Base-by-base conservation (phyloP, 1,284 basidiomycete genomes). In the Apiotrichum domesticum region DNA sequence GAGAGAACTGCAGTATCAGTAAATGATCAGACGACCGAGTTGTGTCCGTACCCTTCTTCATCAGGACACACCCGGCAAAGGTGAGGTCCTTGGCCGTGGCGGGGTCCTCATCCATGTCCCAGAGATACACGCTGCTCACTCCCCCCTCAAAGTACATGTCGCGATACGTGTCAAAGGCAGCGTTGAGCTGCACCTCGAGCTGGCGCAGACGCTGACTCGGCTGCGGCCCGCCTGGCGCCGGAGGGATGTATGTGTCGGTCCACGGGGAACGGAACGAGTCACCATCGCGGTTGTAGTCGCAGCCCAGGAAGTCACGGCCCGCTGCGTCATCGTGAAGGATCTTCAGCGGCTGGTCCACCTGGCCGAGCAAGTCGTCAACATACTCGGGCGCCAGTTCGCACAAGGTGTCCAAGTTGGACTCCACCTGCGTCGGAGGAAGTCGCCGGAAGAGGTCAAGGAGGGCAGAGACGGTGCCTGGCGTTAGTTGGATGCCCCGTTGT, bases 131-230 rank as follows among this genome's bases (percentile, higher is more conserved):
- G 15, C 89, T 93, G n/a, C 93, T 96, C 1, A 91, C 86, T 4
- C 96, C 96, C 5, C 94, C 93, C 75, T 98, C 95, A 76, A 85
- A 97, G 81, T 98, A 98, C 90, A 98, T 85, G 77, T 98, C 93
- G 46, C 94, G 85, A 74, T 99, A 99, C 2, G 92, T 93, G 72
- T 97, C 93, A 69, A 99, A 98, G 1, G 93, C 94, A 63, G 93
- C 88, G 71, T 98, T 98, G 43, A 95, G 89, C 29, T 87, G 81
- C 58, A 95, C 85, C 77, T 99, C 96, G 35, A 99, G 81, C 68
- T 94, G 88, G 54, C 96, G 83, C 57, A 98, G 82, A 66, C 87
- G 89, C 4, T 85, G 77, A 7, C 86, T 86, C 0, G 96, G 96
- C 4, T 84, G 79, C 2, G 92, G 93, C 3, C 92, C 94, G 61